Percentiles rank a stretch among this genome's conserved stretches.
phyloP scores from a whole-genome alignment of 257 asterid species.

The Solanum rostratum region DNA sequence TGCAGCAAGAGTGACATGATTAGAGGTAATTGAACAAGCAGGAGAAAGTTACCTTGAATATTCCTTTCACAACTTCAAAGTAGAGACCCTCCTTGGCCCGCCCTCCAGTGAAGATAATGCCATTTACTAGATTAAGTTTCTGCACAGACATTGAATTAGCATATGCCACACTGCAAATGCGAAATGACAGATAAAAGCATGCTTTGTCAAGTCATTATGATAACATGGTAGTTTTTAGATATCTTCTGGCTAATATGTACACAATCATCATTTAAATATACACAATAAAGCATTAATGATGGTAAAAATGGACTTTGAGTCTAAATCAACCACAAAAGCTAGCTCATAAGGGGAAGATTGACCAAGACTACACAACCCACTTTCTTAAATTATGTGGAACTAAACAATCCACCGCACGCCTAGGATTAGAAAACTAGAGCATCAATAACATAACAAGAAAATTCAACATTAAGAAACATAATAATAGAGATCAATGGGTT shows the following conservation, averaged over 20 bases:
- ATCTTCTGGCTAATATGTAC: not conserved
- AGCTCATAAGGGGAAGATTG: not conserved
- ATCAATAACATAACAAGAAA: not conserved
- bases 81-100: constrained; percentile 67
- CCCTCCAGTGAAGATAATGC: constrained; percentile 94
- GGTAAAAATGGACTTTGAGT: not conserved
- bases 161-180: not conserved
- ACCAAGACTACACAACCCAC: not conserved
- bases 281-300: not conserved
- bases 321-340: not conserved
- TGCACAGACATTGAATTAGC: constrained; percentile 26
- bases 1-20: not conserved
- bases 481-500: not conserved
- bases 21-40: not conserved
- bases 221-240: not conserved
- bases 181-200: not conserved
- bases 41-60: constrained; percentile 52
- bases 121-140: constrained; percentile 88
- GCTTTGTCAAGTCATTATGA: not conserved
- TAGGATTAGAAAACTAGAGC: not conserved
- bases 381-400: not conserved
- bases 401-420: not conserved
- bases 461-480: not conserved
- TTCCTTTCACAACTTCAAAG: constrained; percentile 46
- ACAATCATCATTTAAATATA: not conserved